Percentiles rank a stretch among this genome's conserved stretches.
Evolutionary conservation across 2,329 filamentous ascomycete species (phyloP).

Genomic region (Fusarium sp.): DNA sequence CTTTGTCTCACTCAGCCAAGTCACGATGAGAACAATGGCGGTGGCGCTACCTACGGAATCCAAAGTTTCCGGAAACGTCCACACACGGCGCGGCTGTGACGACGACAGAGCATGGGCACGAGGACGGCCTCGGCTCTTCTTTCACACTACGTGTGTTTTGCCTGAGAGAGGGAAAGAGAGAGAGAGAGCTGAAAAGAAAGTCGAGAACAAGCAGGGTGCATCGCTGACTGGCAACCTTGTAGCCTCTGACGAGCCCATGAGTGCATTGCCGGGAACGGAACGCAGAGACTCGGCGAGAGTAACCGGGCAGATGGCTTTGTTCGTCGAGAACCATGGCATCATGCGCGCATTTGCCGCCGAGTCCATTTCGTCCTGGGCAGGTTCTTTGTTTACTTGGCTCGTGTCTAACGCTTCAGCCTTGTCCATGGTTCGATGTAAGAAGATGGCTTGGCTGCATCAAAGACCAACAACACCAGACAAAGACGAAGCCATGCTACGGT

Average conservation of each 20-base stretch:
- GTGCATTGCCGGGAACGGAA: slow-evolving; percentile 12
- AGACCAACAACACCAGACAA: not conserved
- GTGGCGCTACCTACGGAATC: slow-evolving; percentile 14
- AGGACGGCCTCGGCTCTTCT: slow-evolving; percentile 3
- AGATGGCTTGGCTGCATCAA: not conserved
- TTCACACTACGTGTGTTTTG: not conserved
- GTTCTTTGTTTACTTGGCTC: slow-evolving; percentile 1
- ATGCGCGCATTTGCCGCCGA: slow-evolving; percentile 3
- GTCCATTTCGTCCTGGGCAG: not conserved
- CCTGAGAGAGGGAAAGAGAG: not conserved
- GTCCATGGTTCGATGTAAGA: not conserved
- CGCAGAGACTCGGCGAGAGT: slow-evolving; percentile 3
- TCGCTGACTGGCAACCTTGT: slow-evolving; percentile 15
- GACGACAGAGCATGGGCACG: slow-evolving; percentile 3
- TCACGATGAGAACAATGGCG: slow-evolving; percentile 7
- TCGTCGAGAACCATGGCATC: slow-evolving; percentile 7
- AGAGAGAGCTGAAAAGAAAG: not conserved
- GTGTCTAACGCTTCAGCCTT: not conserved
- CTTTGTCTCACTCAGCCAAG: not conserved
- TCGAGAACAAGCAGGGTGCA: slow-evolving; percentile 12
- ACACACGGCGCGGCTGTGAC: not conserved
- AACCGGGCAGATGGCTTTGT: not conserved
- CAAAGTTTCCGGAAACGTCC: slow-evolving; percentile 8
- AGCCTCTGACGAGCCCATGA: slow-evolving; percentile 17
- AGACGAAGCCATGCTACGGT: not conserved